phyloP scores from a whole-genome alignment of 805 yeast genomes.

The Maudiozyma turicensis region DNA sequence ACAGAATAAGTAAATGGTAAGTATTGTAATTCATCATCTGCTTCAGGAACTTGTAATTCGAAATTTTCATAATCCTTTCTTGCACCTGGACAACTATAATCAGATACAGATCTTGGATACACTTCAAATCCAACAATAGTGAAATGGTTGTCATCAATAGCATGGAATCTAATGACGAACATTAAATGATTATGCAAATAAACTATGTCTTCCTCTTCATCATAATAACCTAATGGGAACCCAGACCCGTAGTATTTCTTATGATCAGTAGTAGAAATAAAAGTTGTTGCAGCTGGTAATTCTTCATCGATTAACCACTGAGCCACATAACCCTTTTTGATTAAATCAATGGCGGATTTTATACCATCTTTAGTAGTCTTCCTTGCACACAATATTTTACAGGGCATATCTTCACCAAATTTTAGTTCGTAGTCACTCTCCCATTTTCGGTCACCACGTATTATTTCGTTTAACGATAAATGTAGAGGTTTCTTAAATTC shows the following conservation, averaged over 20 bases:
- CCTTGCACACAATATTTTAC: constrained; percentile 61
- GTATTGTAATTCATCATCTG: constrained; percentile 28
- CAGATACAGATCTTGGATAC: constrained; percentile 69
- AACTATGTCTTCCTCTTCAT: constrained; percentile 39
- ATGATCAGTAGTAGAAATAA: constrained; percentile 45
- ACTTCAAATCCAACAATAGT: constrained; percentile 85
- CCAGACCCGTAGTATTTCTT: constrained; percentile 77
- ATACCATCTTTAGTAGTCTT: constrained; percentile 43
- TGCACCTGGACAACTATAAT: constrained; percentile 67
- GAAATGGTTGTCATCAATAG: constrained; percentile 34
- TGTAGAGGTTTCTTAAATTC: constrained; percentile 47
- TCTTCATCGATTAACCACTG: constrained; percentile 75
- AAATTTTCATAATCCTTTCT: constrained; percentile 49
- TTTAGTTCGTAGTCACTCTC: constrained; percentile 57
- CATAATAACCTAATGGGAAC: constrained; percentile 69
- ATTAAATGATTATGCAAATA: constrained; percentile 72
- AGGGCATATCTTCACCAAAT: constrained; percentile 57
- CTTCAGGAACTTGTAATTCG: constrained; percentile 38
- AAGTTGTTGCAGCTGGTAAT: constrained; percentile 82
- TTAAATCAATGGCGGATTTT: constrained; percentile 47
- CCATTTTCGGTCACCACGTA: constrained; percentile 75
- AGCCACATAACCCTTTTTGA: constrained; percentile 61
- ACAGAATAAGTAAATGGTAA: constrained; percentile 80
- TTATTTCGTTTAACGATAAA: constrained; percentile 63
- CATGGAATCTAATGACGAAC: constrained; percentile 67